Percentiles rank a stretch among this genome's conserved stretches.
Conservation (phyloP, 2,329 filamentous ascomycete genomes). For the Alternaria infectoria region DNA sequence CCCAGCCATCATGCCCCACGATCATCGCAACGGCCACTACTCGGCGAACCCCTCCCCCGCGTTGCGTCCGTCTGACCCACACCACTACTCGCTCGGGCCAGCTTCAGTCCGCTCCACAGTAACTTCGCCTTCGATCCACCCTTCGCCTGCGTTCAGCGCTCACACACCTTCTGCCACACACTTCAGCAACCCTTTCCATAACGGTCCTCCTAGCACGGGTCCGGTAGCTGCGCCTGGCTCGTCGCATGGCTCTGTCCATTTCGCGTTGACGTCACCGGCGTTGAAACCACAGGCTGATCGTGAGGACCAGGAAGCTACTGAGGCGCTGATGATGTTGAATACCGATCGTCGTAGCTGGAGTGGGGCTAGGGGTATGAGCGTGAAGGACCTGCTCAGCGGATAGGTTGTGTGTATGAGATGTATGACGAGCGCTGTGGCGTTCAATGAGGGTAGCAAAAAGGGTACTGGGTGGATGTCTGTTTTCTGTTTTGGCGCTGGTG, state of each 20-base stretch:
- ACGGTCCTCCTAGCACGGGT: slow-evolving; percentile 31
- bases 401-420: slow-evolving; percentile 10
- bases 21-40: slow-evolving; percentile 53
- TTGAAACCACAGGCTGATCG: slow-evolving; percentile 46
- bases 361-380: slow-evolving; percentile 52
- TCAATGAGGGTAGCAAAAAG: slow-evolving; percentile 2
- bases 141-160: slow-evolving; percentile 52
- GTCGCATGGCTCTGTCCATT: slow-evolving; percentile 33
- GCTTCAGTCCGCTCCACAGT: slow-evolving; percentile 48
- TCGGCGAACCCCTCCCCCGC: slow-evolving; percentile 53
- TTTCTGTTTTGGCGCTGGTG: slow-evolving; percentile 10
- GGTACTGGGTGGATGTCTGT: slow-evolving; percentile 5
- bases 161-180: slow-evolving; percentile 37
- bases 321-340: slow-evolving; percentile 87
- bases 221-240: slow-evolving; percentile 28
- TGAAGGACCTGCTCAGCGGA: slow-evolving; percentile 53
- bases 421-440: neutral
- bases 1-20: slow-evolving; percentile 45
- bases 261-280: slow-evolving; percentile 46
- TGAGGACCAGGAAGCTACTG: slow-evolving; percentile 75
- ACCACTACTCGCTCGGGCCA: slow-evolving; percentile 54
- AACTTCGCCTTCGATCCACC: slow-evolving; percentile 43
- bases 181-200: slow-evolving; percentile 42
- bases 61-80: slow-evolving; percentile 52
- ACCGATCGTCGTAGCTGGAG: slow-evolving; percentile 68